Conservation (phyloP, 331 rosid genomes). For the Quercus tomentella region DNA sequence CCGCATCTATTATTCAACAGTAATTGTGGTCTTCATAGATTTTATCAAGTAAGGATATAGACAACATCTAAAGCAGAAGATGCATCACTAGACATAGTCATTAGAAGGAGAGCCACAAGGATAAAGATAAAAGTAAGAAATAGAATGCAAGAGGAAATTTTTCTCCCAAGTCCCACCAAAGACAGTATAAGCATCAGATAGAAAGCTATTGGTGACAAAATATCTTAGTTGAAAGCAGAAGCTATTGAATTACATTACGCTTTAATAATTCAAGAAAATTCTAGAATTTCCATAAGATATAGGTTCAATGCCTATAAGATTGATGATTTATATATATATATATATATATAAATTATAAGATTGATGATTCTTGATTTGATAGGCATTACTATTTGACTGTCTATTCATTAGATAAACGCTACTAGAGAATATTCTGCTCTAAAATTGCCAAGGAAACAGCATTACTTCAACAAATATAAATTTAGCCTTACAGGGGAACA, state of each 20-base stretch:
- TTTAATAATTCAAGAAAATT: neutral
- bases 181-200: neutral
- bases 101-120: neutral
- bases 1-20: neutral
- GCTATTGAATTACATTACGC: neutral
- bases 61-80: neutral
- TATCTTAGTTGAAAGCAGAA: neutral
- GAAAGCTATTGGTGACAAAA: neutral
- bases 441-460: conserved; percentile 6
- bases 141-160: neutral
- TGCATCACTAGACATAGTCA: neutral
- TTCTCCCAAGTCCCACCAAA: neutral
- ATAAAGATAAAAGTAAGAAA: neutral
- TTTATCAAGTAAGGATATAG: neutral
- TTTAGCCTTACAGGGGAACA: conserved; percentile 39
- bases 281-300: neutral
- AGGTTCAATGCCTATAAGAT: too few species aligned
- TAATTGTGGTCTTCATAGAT: neutral
- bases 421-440: conserved; percentile 10
- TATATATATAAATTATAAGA: too few species aligned
- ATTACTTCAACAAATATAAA: conserved; percentile 13
- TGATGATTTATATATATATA: neutral
- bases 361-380: neutral
- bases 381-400: neutral
- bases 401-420: conserved; percentile 8